Evolutionary conservation across 2,329 filamentous ascomycete species (phyloP).

Genomic region (Plectosphaerella sp.): DNA sequence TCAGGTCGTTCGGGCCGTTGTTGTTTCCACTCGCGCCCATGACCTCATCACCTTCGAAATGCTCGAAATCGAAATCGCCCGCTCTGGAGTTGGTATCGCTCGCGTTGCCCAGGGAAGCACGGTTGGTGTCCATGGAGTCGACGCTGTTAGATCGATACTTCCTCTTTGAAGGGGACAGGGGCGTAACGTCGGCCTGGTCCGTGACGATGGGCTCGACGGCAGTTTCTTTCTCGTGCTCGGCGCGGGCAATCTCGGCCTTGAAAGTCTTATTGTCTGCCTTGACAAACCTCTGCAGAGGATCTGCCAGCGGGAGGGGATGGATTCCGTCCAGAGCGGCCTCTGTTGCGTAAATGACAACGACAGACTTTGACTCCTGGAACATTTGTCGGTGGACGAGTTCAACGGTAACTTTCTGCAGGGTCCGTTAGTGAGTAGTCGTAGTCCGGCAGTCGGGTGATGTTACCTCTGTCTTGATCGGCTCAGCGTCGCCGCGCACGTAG

Average conservation of each 20-base stretch:
- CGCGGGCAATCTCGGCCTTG: constrained; percentile 41
- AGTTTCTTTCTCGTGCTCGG: constrained; percentile 19
- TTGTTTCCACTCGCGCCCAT: constrained; percentile 17
- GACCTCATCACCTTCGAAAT: constrained; percentile 21
- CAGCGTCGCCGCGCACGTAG: constrained; percentile 30
- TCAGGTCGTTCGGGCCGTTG: constrained; percentile 7
- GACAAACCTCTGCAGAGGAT: constrained; percentile 39
- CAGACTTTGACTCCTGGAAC: constrained; percentile 41
- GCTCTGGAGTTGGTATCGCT: constrained; percentile 11
- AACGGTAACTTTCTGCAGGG: constrained; percentile 38
- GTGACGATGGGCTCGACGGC: neutral
- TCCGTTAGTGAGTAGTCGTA: constrained; percentile 10
- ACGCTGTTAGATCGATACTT: constrained; percentile 40
- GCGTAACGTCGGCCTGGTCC: constrained; percentile 2
- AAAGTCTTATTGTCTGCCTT: constrained; percentile 49
- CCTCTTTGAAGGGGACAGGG: constrained; percentile 36
- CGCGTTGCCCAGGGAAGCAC: constrained; percentile 33
- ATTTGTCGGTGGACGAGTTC: constrained; percentile 40
- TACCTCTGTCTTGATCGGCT: constrained; percentile 47
- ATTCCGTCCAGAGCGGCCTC: constrained; percentile 36
- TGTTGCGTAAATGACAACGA: constrained; percentile 49
- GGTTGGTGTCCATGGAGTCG: constrained; percentile 42
- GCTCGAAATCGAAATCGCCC: constrained; percentile 10
- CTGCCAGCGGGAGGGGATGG: constrained; percentile 29
- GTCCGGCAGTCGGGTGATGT: neutral